Base-by-base conservation (phyloP, 495 filamentous ascomycete species). In the Penicillium turbatum region DNA sequence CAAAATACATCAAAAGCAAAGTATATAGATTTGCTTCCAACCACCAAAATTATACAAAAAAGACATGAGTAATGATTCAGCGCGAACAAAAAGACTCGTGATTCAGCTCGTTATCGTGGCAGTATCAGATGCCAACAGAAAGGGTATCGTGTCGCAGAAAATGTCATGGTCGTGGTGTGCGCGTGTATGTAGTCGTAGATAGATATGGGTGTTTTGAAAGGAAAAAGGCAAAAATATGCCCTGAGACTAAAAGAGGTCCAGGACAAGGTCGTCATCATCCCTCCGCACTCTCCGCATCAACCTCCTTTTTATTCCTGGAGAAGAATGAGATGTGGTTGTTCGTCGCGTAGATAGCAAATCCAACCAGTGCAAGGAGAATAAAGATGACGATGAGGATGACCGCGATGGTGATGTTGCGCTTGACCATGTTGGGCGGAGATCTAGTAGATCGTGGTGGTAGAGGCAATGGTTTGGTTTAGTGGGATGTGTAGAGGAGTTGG, bases 331-430 rank as follows among this genome's bases (percentile, higher is more conserved):
- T 60, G 17, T 68, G 72, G 61, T 77, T 73, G 39, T 77, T 71
- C 19, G 75, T 61, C 17, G 73, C 69, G 65, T 83, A 89, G 73
- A 90, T 89, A 49, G 77, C 79, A 63, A 85, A 87, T 36, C 80
- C 85, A 55, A 85, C 83, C 54, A 83, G 70, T 37, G 84, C 84
- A 24, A 91, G 81, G 40, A 89, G 66, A 67, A 89, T 67, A 71
- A 90, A 90, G 55, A 91, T 80, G 36, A 89, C 60, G 71, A 91
- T 89, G 70, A 91, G 85, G 71, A 91, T 91, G 67, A 91, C 79
- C 30, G 86, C 87, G 70, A 91, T 87, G 65, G 84, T 80, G 72
- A 88, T 80, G 81, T 91, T 91, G 75, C 83, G 72, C 70, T 88
- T 73, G 56, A 84, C 78, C 74, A 75, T 85, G 35, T 53, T 64